These are phyloP conservation scores for Backusella psychrophila DNA, from an alignment of 192 early-diverging fungal genomes.

Conservation along the genomic window DNA sequence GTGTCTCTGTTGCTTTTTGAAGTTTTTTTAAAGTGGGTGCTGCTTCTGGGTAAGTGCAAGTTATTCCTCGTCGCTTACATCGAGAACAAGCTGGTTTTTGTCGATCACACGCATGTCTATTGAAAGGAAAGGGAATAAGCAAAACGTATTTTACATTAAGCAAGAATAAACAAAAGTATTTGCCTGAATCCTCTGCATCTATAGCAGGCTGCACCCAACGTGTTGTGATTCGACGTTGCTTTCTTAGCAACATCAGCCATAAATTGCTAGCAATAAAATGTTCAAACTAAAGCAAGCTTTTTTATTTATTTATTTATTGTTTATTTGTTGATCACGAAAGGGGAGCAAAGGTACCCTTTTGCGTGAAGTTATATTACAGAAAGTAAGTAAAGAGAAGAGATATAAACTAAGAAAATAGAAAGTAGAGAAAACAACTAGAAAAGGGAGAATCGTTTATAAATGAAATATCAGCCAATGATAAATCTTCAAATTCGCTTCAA, in stretches of 20 bases:
- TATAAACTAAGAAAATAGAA: background rate
- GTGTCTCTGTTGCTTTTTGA: constrained; percentile 40
- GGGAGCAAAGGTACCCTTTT: background rate
- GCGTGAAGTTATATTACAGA: background rate
- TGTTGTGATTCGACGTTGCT: constrained; percentile 18
- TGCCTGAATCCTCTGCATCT: constrained; percentile 42
- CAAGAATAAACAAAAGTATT: constrained; percentile 2
- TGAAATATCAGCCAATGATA: constrained; percentile 3
- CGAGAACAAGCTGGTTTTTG: constrained; percentile 36
- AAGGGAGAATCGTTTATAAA: background rate
- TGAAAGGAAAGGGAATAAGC: background rate
- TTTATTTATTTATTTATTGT: background rate
- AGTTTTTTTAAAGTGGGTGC: constrained; percentile 41
- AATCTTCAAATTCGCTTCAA: background rate
- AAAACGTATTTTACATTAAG: background rate
- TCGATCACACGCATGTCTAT: constrained; percentile 40
- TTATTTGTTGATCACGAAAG: background rate
- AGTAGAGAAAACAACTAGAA: constrained; percentile 2
- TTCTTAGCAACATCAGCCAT: constrained; percentile 18
- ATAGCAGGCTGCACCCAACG: constrained; percentile 34
- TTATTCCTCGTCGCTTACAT: constrained; percentile 32
- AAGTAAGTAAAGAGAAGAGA: background rate
- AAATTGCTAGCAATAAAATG: constrained; percentile 12
- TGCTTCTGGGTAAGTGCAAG: constrained; percentile 41
- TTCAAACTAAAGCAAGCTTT: background rate